A percentile compares a stretch with the other conserved stretches of the same genome.
Evolutionary conservation across 129 eudicot species (phyloP).

Genomic region (Arctium lappa): DNA sequence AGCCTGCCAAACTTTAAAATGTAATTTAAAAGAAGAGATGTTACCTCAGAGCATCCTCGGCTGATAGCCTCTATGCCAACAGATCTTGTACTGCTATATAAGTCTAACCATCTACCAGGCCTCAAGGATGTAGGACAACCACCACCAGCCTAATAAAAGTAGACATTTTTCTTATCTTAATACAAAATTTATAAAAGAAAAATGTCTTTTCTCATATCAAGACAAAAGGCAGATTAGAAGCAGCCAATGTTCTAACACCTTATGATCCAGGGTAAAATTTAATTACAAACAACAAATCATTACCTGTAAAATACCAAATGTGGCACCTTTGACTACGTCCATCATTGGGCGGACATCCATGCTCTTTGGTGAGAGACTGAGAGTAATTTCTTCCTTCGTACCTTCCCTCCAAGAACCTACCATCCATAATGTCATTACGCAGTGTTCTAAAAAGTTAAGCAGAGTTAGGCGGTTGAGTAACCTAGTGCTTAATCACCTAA

Average conservation of each 20-base stretch:
- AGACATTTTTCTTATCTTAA: too few species aligned
- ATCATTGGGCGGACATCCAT: constrained; percentile 93
- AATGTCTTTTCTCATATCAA: not conserved
- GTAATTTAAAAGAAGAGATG: not conserved
- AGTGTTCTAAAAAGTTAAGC: not conserved
- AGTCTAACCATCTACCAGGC: too few species aligned
- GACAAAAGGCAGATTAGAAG: not conserved
- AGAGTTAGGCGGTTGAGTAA: not conserved
- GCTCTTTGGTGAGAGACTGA: constrained; percentile 53
- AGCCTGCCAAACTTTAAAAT: not conserved
- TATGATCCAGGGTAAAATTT: not conserved
- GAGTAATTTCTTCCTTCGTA: constrained; percentile 73
- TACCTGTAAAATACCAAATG: too few species aligned
- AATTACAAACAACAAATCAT: too few species aligned
- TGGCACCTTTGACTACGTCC: constrained; percentile 40
- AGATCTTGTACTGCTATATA: too few species aligned
- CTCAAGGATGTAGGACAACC: too few species aligned
- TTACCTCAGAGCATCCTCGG: constrained; percentile 83
- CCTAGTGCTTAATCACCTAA: too few species aligned
- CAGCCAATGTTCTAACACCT: not conserved
- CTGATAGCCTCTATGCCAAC: constrained; percentile 22
- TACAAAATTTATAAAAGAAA: not conserved
- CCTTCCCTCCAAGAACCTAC: constrained; percentile 77
- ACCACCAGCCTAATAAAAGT: too few species aligned
- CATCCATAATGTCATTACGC: not conserved